phyloP scores from a whole-genome alignment of 495 filamentous ascomycete genomes.

The Aspergillus ellipticus region DNA sequence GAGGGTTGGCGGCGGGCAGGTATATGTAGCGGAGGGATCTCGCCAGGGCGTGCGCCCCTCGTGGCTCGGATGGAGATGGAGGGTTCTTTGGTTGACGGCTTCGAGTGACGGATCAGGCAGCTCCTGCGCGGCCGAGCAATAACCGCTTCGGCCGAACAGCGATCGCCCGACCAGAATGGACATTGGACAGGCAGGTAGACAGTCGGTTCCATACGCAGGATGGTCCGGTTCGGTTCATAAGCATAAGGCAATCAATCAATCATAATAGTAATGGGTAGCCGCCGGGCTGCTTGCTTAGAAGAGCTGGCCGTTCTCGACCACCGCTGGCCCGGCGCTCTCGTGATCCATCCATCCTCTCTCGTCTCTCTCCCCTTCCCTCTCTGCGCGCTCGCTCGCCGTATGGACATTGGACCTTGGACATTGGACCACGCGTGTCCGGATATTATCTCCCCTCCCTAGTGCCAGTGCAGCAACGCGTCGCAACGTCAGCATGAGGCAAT shows the following conservation, averaged over 20 bases:
- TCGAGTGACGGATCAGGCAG: conserved; percentile 1
- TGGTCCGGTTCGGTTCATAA: neutral
- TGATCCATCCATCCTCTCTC: neutral
- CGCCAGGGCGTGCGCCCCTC: neutral
- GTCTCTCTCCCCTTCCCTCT: neutral
- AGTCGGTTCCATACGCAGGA: neutral
- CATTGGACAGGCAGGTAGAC: too few relatives aligned
- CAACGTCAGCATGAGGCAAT: neutral
- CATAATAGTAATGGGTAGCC: neutral
- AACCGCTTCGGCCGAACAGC: conserved; percentile 9
- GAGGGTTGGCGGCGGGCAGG: neutral
- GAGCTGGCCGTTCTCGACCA: neutral
- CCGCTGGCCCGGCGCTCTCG: too few relatives aligned
- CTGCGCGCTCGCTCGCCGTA: neutral
- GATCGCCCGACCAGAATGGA: conserved; percentile 4
- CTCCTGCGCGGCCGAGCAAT: conserved; percentile 1
- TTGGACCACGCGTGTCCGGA: neutral
- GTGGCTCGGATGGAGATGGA: neutral
- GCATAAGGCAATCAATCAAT: neutral
- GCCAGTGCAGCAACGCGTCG: neutral
- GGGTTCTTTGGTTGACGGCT: neutral
- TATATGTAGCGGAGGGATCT: neutral
- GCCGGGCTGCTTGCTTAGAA: neutral
- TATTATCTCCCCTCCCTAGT: neutral
- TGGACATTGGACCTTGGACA: too few relatives aligned